Base-by-base conservation (phyloP, 805 yeast genomes). In the Ogataea pilisensis region DNA sequence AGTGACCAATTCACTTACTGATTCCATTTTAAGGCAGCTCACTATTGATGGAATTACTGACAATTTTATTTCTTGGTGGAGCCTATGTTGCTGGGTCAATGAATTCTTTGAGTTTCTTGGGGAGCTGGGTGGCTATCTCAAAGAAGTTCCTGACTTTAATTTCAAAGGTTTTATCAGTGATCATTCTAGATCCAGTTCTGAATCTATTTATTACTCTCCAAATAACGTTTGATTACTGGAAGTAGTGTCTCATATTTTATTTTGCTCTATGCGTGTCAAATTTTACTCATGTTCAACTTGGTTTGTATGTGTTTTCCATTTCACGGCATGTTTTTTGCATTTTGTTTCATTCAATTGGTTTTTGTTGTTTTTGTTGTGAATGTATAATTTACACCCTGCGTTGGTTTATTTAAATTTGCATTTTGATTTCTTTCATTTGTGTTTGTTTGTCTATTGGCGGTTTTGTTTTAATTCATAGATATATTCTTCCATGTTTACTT, bases 31-130 rank as follows among this genome's bases (percentile, higher is more conserved):
- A 31, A 65, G 87, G 45, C 87, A 82, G 50, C 70, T 83, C 44
- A 75, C 83, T 26, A 63, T 77, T 41, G 67, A 66, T 19, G 79
- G 80, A 2, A 80, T 79, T 5, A 38, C 43, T 7, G 70, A 71
- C 32, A 73, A 82, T 2, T 81, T 84, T 55, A 80, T 79, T 8
- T 75, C 79, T 2, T 85, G 91, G 91, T 83, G 88, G 87, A 70
- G 77, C 33, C 67, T 82, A 3, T 67, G 85, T 41, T 79, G 88
- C 56, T 85, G 91, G 89, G 65, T 80, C 6, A 87, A 81, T 53
- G 91, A 84, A 53, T 83, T 77, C 71, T 65, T 82, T 45, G 72
- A 72, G 2, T 81, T 87, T 79, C 63, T 74, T 42, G 80, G 82
- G 20, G 88, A 82, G 53, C 60, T 78, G 13, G 81, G 82, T 4